Evolutionary conservation across 441 rosid genomes (phyloP), one percentile per base, ranked within the genome.

Genomic region (Omphalea diandra): DNA sequence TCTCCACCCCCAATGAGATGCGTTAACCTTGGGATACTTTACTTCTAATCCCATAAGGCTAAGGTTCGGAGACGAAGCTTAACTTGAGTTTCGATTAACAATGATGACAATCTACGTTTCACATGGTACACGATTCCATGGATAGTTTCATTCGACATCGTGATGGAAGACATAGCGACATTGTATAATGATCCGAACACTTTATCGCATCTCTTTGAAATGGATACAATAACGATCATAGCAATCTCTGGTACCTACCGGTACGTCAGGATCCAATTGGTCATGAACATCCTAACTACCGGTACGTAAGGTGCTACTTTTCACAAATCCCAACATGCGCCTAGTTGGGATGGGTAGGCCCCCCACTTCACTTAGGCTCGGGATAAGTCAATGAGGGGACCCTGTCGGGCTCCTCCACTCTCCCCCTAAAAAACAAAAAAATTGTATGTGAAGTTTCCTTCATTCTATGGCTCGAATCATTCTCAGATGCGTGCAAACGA

Each of bases 1-100:
- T 65, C 55, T 65, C 41, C 69, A 65, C 1, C 14, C 69, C 69
- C 17, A 61, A 61, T 7, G 29, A 61, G 32, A 36, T 61, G 49
- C 15, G 32, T 27, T 17, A 62, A 20, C 49, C 32, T 62, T 17
- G n/a, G 18, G 49, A 62, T 62, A 44, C 29, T 60, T 60, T 60
- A 33, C 44, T 60, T 27, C 46, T 36, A 36, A 36, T 7, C 40
- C 40, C 40, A 36, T 7, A 36, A 36, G 40, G 40, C 7, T 7
- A 36, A 36, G 40, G 40, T 36, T 36, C 7, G 5, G 40, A 36
- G 40, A 36, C 7, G 40, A 7, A 36, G 40, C 40, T 36, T 36
- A 36, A 36, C 40, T 7, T 36, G 40, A 36, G 40, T 36, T 7
- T 36, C 7, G 40, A n/a, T n/a, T n/a, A n/a, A n/a, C n/a, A n/a